These are phyloP conservation scores for Mrakiaceae sp. DNA, from an alignment of 1,284 basidiomycete species.

Conservation along the genomic window DNA sequence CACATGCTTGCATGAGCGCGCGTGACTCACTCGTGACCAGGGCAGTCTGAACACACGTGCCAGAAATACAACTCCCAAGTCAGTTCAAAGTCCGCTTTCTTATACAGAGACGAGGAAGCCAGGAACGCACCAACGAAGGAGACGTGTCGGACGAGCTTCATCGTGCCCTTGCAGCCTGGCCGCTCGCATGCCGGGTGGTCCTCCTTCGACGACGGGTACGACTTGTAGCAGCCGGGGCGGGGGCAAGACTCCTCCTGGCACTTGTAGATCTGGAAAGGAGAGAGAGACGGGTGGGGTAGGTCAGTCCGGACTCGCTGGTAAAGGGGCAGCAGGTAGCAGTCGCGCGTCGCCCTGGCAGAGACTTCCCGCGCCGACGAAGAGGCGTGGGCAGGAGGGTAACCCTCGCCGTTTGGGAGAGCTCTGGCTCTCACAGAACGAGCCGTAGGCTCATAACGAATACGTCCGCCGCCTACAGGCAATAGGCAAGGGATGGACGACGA, in stretches of 20 bases:
- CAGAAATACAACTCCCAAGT: not conserved
- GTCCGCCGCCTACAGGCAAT: too few relatives aligned
- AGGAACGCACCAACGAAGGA: slow-evolving; percentile 73
- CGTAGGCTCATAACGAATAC: too few relatives aligned
- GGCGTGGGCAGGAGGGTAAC: too few relatives aligned
- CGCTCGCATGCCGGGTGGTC: slow-evolving; percentile 85
- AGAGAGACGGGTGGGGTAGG: not conserved
- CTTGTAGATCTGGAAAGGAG: slow-evolving; percentile 72
- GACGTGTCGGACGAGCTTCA: slow-evolving; percentile 68
- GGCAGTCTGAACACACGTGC: slow-evolving; percentile 41
- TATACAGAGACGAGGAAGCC: not conserved
- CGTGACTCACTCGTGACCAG: slow-evolving; percentile 57
- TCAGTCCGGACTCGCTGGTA: too few relatives aligned
- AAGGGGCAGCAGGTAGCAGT: too few relatives aligned
- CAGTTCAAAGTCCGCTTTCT: too few relatives aligned
- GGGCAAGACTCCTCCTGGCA: slow-evolving; percentile 89
- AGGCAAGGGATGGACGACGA: too few relatives aligned
- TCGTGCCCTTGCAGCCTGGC: slow-evolving; percentile 75
- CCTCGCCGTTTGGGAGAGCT: too few relatives aligned
- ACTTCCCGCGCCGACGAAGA: too few relatives aligned
- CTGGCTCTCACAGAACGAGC: too few relatives aligned
- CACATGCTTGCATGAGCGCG: not conserved
- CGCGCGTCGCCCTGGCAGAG: too few relatives aligned
- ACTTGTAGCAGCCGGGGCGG: slow-evolving; percentile 84
- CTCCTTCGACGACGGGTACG: slow-evolving; percentile 89